Evolutionary conservation across 2,329 filamentous ascomycete genomes (phyloP).

Genomic region (Aspergillus sp.): DNA sequence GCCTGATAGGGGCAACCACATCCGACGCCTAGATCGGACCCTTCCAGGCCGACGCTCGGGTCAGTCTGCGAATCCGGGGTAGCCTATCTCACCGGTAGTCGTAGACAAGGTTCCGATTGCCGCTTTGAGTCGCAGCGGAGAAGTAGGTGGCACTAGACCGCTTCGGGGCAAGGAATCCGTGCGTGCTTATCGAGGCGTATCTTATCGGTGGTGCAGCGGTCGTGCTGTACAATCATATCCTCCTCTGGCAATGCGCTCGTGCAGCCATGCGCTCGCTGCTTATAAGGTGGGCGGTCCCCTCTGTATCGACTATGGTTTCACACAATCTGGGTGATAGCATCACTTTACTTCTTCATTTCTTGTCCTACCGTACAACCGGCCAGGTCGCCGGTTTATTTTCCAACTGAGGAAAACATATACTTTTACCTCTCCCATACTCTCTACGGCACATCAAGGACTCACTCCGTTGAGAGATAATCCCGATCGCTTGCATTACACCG

Average conservation of each 20-base stretch:
- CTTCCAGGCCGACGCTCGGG: not conserved
- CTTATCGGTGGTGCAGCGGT: not conserved
- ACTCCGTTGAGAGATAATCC: not conserved
- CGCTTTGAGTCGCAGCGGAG: not conserved
- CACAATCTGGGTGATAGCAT: not conserved
- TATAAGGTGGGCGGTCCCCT: not conserved
- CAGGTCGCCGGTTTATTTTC: constrained; percentile 1
- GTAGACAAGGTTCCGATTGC: not conserved
- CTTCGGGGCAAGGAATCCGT: not conserved
- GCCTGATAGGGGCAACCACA: not conserved
- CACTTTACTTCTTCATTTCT: not conserved
- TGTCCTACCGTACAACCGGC: not conserved
- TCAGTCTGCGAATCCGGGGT: not conserved
- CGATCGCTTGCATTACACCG: not conserved
- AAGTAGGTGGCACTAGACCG: not conserved
- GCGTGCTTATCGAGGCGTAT: constrained; percentile 1
- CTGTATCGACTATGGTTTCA: not conserved
- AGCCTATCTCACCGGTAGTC: too few relatives aligned
- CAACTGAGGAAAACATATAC: not conserved
- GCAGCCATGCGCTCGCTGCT: not conserved
- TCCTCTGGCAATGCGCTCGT: not conserved
- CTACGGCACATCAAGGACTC: not conserved
- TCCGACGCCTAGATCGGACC: not conserved
- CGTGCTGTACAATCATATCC: not conserved
- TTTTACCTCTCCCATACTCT: not conserved